phyloP scores from a whole-genome alignment of 495 filamentous ascomycete species.

The Annulohypoxylon moriforme region DNA sequence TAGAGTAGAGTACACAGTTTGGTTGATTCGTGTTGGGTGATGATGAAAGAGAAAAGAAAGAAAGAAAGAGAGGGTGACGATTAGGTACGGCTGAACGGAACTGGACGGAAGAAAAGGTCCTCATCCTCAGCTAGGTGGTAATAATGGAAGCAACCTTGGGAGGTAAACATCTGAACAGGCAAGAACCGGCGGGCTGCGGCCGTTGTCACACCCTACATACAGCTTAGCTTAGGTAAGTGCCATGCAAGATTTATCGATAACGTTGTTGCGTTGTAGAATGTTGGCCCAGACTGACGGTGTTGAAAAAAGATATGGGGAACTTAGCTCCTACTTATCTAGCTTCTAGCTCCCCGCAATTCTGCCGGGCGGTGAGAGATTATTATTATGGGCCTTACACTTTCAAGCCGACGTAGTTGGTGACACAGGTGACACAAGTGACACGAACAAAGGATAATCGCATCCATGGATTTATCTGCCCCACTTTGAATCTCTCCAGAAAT shows the following conservation, averaged over 20 bases:
- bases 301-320: not conserved
- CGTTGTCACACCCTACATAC: not conserved
- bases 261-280: too few species aligned
- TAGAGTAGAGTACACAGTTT: not conserved
- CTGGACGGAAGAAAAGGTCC: slow-evolving; percentile 23
- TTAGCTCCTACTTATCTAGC: not conserved
- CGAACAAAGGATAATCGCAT: not conserved
- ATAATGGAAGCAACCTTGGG: not conserved
- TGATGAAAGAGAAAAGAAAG: not conserved
- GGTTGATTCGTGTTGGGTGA: not conserved
- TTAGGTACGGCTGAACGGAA: not conserved
- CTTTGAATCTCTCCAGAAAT: not conserved
- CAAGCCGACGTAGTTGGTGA: slow-evolving; percentile 10
- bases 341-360: slow-evolving; percentile 27
- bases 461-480: slow-evolving; percentile 21
- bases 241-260: slow-evolving; percentile 23
- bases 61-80: not conserved
- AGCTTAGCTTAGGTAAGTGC: not conserved
- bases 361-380: slow-evolving; percentile 20
- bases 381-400: slow-evolving; percentile 2
- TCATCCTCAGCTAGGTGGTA: not conserved
- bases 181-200: slow-evolving; percentile 5
- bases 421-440: not conserved
- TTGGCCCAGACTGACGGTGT: too few species aligned
- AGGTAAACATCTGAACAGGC: not conserved